Evolutionary conservation across 164 flowering plant species (phyloP), one percentile per base, ranked within the genome.

Genomic region (Vitis cinerea): DNA sequence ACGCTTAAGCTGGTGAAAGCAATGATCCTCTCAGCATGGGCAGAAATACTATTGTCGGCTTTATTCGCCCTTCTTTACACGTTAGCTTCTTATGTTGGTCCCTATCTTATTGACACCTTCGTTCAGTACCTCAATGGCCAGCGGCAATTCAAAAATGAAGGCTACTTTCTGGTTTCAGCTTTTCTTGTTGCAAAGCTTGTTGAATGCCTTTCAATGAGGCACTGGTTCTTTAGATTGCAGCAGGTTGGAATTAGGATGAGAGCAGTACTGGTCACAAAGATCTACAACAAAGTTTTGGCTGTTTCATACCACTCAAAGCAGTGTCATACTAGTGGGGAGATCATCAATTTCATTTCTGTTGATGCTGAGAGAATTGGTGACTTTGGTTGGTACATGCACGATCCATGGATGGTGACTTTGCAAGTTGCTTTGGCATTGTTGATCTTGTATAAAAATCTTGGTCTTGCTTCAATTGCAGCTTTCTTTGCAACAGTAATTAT

Each of bases 351-450:
- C 53, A 82, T 85, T 80, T 59, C 79, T 1, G 86, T 87, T n/a
- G 90, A 87, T 76, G 90, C 84, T 2, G 79, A 83, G 65, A 77
- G 86, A 54, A 71, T 87, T 6, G 83, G 82, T 0, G 72, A 65
- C 3, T 85, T 85, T 54, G 63, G 73, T 69, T 76, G 82, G 84
- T 80, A 69, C 64, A 50, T 87, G 84, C 97, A 75, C 85, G 80
- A 77, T n/a, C 57, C 76, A 0, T 87, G 88, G 90, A 53, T 78
- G 69, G 74, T 80, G 6, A 54, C 76, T 2, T 0, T 85, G 3
- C 87, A 87, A 68, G 63, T 87, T 17, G 53, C n/a, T 16, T 29
- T 87, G 50, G 87, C 91, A 29, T 58, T 85, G 51, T 2, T 59
- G n/a, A 73, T 85, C 10, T 63, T 87, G 69, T 80, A 79, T 61